Base-by-base conservation (phyloP, 2,329 filamentous ascomycete genomes). In the Laburnicola sp. region DNA sequence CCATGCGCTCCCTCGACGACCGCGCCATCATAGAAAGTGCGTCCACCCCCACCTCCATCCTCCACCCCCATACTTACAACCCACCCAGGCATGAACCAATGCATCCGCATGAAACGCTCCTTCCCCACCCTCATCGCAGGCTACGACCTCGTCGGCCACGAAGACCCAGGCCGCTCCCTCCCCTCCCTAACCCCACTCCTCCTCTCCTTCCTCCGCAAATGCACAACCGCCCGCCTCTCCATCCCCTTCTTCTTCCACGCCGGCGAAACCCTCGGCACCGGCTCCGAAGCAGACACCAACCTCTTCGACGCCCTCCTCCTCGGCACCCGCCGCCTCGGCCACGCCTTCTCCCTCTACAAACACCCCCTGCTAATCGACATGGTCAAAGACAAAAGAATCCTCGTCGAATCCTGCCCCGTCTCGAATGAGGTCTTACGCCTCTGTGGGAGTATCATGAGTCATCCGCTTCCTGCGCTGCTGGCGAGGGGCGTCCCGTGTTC, bases 171-270 rank as follows among this genome's bases (percentile, higher is more conserved):
- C 1, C 83, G 89, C 9, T 81, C 91, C 0, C 82, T 97, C 25
- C 80, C 82, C 27, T 88, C 94, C 59, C 76, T 96, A 3, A 81
- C 93, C 0, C 91, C 92, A 0, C 85, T 96, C 65, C 77, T 97
- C 0, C 93, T 97, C 73, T 97, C 91, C 91, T 97, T 97, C 80
- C 86, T 86, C 58, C 92, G 93, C 72, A 84, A 87, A 62, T 97
- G 91, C 70, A 82, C 84, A 0, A 81, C 89, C 66, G 86, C 91
- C 64, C 84, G 82, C 2, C 82, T 97, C 32, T 84, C 91, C 43
- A 85, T 99, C 7, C 93, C 93, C 0, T 96, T 97, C 77, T 96
- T 96, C 78, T 95, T 97, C 77, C 92, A 97, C 70, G 92, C 93
- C 0, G 93, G 92, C 58, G 92, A 97, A 74, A 90, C 86, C 30